Evolutionary conservation across 768 basidiomycete species (phyloP).

Genomic region (Serendipita sp.): DNA sequence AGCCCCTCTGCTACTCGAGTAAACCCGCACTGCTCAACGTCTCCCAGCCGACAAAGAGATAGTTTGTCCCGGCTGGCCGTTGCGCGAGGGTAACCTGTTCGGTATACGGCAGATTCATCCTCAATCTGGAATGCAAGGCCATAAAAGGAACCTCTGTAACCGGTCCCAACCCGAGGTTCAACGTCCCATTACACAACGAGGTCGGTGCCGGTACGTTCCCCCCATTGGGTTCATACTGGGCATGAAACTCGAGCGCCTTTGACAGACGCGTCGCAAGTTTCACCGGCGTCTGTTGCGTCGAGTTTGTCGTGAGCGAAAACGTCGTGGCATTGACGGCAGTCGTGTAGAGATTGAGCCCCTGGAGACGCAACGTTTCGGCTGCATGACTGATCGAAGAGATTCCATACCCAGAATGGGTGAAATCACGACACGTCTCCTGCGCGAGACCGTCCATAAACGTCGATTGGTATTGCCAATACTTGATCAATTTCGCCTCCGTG

Average conservation of each 20-base stretch:
- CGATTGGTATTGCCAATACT: constrained; percentile 3
- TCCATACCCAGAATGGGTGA: background rate
- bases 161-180: background rate
- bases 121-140: background rate
- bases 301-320: background rate
- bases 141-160: background rate
- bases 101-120: background rate
- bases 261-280: background rate
- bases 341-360: constrained; percentile 2
- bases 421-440: constrained; percentile 5
- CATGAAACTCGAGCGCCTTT: background rate
- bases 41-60: constrained; percentile 4
- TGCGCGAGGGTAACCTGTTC: background rate
- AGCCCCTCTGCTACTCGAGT: no score
- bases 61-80: background rate
- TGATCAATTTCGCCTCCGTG: background rate
- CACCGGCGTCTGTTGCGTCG: background rate
- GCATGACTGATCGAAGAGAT: background rate
- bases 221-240: background rate
- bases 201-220: background rate
- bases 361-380: background rate
- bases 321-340: background rate
- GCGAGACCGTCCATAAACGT: constrained; percentile 1
- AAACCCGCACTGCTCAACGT: background rate
- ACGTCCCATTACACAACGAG: constrained; percentile 2